A percentile compares a stretch with the other conserved stretches of the same genome.
phyloP scores from a whole-genome alignment of 1,284 basidiomycete species.

The Peniophora sp. region DNA sequence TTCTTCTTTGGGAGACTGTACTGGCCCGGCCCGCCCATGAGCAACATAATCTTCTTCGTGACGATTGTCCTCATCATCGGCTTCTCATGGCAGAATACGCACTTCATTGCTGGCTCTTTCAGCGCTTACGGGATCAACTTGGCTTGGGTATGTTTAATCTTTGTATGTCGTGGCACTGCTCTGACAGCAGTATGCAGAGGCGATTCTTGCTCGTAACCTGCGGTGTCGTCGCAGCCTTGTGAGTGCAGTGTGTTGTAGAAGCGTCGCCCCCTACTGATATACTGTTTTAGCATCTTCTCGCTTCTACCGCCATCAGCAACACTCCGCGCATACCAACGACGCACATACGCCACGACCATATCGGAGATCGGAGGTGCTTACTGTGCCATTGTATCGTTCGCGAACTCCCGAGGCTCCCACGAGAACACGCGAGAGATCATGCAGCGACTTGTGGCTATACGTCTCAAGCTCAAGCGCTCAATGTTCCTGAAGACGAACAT shows the following conservation, averaged over 20 bases:
- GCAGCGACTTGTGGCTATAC: constrained; percentile 51
- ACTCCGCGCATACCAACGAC: constrained; percentile 59
- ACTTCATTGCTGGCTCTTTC: constrained; percentile 33
- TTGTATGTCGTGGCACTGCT: not conserved
- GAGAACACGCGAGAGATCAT: constrained; percentile 46
- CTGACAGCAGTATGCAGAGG: constrained; percentile 26
- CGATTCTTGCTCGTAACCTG: constrained; percentile 55
- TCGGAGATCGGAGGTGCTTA: constrained; percentile 57
- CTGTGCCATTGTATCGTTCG: constrained; percentile 61
- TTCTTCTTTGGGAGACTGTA: constrained; percentile 65
- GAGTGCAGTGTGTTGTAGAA: constrained; percentile 15
- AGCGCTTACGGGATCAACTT: constrained; percentile 53
- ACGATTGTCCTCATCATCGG: constrained; percentile 66
- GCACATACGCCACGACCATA: constrained; percentile 52
- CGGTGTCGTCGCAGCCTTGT: constrained; percentile 63
- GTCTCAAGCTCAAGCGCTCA: constrained; percentile 56
- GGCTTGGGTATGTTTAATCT: constrained; percentile 46
- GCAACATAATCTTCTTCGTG: constrained; percentile 68
- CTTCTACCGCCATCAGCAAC: constrained; percentile 66
- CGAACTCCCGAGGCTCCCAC: constrained; percentile 32
- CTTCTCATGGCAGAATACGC: constrained; percentile 62
- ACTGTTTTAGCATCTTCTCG: constrained; percentile 45
- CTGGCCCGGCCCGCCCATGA: constrained; percentile 69
- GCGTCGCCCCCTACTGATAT: constrained; percentile 1
- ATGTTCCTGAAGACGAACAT: constrained; percentile 49